A percentile compares a stretch with the other conserved stretches of the same genome.
Conservation (phyloP, 495 filamentous ascomycete genomes). For the Mytilinidion resinicola region DNA sequence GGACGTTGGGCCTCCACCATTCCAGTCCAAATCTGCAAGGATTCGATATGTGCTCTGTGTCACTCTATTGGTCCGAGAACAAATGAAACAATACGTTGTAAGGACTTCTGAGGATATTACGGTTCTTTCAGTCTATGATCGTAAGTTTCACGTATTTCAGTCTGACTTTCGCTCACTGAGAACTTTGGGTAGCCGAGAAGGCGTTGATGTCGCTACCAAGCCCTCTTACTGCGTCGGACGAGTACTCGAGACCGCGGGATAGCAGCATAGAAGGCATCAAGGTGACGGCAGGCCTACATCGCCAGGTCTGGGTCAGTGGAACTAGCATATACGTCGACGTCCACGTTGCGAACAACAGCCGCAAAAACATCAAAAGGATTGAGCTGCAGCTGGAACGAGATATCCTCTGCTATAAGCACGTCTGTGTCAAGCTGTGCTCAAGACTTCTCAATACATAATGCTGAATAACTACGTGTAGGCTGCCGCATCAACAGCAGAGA, state of each 20-base stretch:
- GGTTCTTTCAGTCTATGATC: conserved; percentile 36
- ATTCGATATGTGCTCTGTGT: conserved; percentile 47
- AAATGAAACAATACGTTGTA: conserved; percentile 39
- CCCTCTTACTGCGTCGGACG: conserved; percentile 47
- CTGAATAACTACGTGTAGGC: conserved; percentile 30
- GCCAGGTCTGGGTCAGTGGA: conserved; percentile 54
- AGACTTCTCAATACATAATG: not conserved
- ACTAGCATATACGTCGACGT: conserved; percentile 51
- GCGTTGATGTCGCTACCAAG: conserved; percentile 47
- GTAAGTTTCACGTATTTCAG: conserved; percentile 24
- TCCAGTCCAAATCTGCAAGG: conserved; percentile 44
- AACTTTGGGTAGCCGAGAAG: conserved; percentile 40
- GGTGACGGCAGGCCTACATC: conserved; percentile 49
- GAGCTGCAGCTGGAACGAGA: conserved; percentile 45
- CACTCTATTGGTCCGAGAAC: conserved; percentile 37
- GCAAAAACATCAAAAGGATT: conserved; percentile 43
- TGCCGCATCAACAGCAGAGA: conserved; percentile 44
- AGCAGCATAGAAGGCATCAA: conserved; percentile 38
- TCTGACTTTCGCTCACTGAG: conserved; percentile 28
- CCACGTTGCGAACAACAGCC: conserved; percentile 45
- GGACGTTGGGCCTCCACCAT: conserved; percentile 50
- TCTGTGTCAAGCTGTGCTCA: conserved; percentile 19
- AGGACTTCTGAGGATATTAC: conserved; percentile 35
- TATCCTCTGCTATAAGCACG: conserved; percentile 45
- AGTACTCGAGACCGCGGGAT: conserved; percentile 37